A percentile compares a stretch with the other conserved stretches of the same genome.
phyloP scores from a whole-genome alignment of 129 eudicot species.

The Escallonia herrerae region DNA sequence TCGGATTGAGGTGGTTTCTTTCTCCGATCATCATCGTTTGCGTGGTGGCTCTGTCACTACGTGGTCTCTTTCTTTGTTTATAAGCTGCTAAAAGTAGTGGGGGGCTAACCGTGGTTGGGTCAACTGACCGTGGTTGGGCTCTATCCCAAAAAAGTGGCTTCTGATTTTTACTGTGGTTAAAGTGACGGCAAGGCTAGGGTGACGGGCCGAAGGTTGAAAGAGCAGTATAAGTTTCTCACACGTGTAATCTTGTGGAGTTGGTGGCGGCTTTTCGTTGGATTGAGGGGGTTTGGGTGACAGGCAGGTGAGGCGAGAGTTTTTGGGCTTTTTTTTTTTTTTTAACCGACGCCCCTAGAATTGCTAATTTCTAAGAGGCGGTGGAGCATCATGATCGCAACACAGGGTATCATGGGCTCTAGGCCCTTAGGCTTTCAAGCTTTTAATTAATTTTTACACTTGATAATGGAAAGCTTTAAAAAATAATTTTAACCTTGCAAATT shows the following conservation, averaged over 20 bases:
- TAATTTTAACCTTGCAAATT: too few species aligned
- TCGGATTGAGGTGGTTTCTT: constrained; percentile 33
- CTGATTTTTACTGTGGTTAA: constrained; percentile 25
- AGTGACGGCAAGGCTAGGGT: background rate
- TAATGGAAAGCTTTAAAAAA: too few species aligned
- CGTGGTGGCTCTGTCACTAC: background rate
- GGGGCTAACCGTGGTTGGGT: constrained; percentile 24
- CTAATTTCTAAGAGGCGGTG: too few species aligned
- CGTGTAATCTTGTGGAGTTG: constrained; percentile 4
- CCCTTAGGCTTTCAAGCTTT: too few species aligned
- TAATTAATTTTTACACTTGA: too few species aligned
- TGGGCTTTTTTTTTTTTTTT: too few species aligned
- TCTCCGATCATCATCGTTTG: constrained; percentile 60
- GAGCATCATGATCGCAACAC: too few species aligned
- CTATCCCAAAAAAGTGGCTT: background rate
- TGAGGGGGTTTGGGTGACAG: background rate
- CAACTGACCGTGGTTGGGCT: constrained; percentile 40
- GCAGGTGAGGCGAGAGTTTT: background rate
- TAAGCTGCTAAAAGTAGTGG: constrained; percentile 42
- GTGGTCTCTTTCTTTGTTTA: constrained; percentile 28
- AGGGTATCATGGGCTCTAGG: too few species aligned
- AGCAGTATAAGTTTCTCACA: constrained; percentile 2
- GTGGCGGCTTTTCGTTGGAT: background rate
- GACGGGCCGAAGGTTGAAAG: background rate
- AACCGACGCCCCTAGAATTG: too few species aligned